Conservation (phyloP, 805 yeast genomes). For the Maudiozyma saulgeensis region DNA sequence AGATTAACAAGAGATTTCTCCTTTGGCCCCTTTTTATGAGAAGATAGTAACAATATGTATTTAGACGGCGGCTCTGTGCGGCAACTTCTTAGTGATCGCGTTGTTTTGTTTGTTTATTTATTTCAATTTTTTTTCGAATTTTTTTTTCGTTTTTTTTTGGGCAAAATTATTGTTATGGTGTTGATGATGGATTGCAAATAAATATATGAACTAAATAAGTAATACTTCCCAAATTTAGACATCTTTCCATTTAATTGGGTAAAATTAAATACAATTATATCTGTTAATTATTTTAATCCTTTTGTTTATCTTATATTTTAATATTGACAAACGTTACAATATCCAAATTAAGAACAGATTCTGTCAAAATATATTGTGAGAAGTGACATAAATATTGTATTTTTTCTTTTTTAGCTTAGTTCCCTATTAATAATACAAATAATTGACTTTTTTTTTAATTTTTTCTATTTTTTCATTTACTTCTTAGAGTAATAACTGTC, state of each 20-base stretch:
- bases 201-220: slow-evolving; percentile 2
- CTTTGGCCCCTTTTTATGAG: too few relatives aligned
- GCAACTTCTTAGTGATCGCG: too few relatives aligned
- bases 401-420: not conserved
- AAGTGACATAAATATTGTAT: not conserved
- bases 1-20: too few relatives aligned
- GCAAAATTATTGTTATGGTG: not conserved
- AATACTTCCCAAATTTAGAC: slow-evolving; percentile 5
- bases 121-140: not conserved
- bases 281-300: not conserved
- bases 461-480: not conserved
- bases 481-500: not conserved
- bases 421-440: too few relatives aligned
- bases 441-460: not conserved
- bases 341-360: not conserved
- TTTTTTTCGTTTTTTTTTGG: not conserved
- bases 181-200: not conserved
- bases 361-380: not conserved
- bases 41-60: too few relatives aligned
- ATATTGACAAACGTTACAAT: too few relatives aligned
- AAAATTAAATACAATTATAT: not conserved
- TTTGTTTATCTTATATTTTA: not conserved
- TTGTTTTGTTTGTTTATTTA: too few relatives aligned
- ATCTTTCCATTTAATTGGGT: not conserved
- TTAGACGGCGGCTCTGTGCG: too few relatives aligned